These are phyloP conservation scores for Ophiocordyceps polyrhachis-furcata DNA, from an alignment of 2,329 filamentous ascomycete genomes.

Conservation along the genomic window DNA sequence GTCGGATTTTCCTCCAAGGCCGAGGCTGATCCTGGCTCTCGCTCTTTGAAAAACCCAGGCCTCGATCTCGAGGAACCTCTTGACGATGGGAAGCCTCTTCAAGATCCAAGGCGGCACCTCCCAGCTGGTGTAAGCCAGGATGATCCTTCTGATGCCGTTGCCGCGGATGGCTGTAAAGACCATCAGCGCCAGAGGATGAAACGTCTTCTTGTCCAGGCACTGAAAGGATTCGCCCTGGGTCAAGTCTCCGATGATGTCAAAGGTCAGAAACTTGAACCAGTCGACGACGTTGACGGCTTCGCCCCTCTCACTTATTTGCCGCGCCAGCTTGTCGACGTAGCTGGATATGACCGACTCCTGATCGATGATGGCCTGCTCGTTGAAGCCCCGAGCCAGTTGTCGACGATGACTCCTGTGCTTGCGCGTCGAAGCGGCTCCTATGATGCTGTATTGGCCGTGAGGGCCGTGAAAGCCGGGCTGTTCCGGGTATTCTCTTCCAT, in stretches of 20 bases:
- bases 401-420: slow-evolving; percentile 7
- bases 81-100: background rate
- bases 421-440: slow-evolving; percentile 3
- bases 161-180: slow-evolving; percentile 6
- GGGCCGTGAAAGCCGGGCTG: slow-evolving; percentile 1
- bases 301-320: slow-evolving; percentile 3
- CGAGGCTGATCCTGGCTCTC: slow-evolving; percentile 1
- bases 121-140: slow-evolving; percentile 1
- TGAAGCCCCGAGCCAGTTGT: slow-evolving; percentile 14
- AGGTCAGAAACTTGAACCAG: slow-evolving; percentile 19
- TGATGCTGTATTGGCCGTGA: slow-evolving; percentile 4
- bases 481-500: slow-evolving; percentile 5
- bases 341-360: slow-evolving; percentile 11
- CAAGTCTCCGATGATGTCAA: slow-evolving; percentile 22
- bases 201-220: slow-evolving; percentile 11
- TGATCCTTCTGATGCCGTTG: slow-evolving; percentile 2
- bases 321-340: slow-evolving; percentile 10
- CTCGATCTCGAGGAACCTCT: slow-evolving; percentile 3
- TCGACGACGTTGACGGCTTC: slow-evolving; percentile 9
- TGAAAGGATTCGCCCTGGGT: slow-evolving; percentile 23
- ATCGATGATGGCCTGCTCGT: slow-evolving; percentile 10
- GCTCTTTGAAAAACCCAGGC: slow-evolving; percentile 6
- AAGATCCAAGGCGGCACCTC: background rate
- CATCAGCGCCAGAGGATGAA: slow-evolving; percentile 8
- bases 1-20: slow-evolving; percentile 1